Evolutionary conservation across 306 rosid genomes (phyloP), one percentile per base, ranked within the genome.

Genomic region (Dryas drummondii): DNA sequence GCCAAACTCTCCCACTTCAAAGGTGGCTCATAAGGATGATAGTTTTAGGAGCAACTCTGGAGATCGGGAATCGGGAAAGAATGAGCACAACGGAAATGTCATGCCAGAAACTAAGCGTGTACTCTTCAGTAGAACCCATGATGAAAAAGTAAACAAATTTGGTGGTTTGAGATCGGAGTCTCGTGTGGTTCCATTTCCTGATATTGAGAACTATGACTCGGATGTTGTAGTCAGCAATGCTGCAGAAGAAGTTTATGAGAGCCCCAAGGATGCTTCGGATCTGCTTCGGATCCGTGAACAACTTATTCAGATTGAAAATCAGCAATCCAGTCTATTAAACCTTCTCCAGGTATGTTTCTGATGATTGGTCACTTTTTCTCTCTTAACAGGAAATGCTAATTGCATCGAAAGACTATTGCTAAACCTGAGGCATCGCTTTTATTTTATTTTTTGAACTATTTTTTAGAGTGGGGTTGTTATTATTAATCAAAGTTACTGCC

Each of bases 291-390:
- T 96, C 73, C 90, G 97, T 6, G 96, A 88, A 48, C 98, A 96
- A 70, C 98, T 96, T 67, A 74, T 91, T 79, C 98, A 96, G 86
- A 96, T 96, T 54, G 99, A 96, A 88, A 92, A 90, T 82, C 99
- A 92, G 82, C 98, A 96, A 75, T 88, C 96, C 49, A 90, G 85
- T 84, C 86, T 96, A 22, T 76, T 92, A 71, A 89, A 96, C 78
- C 86, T 89, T 54, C 96, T 96, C 66, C 98, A 89, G 98, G 99
- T 96, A 85, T 68, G 78, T 72, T 58, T 16, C n/a, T 46, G 47
- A 55, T 46, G 4, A 45, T 27, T 47, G 15, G 15, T 72, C 66
- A 46, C 55, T 15, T 57, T 44, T 57, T 71, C 49, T 63, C 45
- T 12, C 27, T 13, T 41, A 41, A 63, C 37, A 7, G 6, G 13